Evolutionary conservation across 805 yeast genomes (phyloP).

Genomic region (Starmerella floris): DNA sequence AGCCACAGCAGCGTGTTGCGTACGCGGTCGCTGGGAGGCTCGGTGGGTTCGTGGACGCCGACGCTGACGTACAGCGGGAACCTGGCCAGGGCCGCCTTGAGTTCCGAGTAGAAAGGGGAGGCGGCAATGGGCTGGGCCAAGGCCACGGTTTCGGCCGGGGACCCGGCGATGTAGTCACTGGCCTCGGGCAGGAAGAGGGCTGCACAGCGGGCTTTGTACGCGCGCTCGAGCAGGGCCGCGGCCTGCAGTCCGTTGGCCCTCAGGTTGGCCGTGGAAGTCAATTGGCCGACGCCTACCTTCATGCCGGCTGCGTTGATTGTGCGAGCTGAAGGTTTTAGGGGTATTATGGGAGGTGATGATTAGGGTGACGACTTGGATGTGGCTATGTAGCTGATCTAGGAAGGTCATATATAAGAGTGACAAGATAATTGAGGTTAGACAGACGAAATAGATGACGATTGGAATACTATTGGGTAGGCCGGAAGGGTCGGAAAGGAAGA

Average conservation of each 20-base stretch:
- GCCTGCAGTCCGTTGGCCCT: conserved; percentile 47
- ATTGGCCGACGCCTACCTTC: conserved; percentile 45
- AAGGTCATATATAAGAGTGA: too few species aligned
- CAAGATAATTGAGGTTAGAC: too few species aligned
- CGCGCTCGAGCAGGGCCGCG: conserved; percentile 45
- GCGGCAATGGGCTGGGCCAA: conserved; percentile 40
- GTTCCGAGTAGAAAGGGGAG: conserved; percentile 32
- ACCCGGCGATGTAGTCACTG: conserved; percentile 67
- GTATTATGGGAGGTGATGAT: too few species aligned
- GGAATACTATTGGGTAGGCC: too few species aligned
- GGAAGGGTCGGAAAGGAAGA: too few species aligned
- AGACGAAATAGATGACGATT: too few species aligned
- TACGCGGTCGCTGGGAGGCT: conserved; percentile 33
- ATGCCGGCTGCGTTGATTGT: conserved; percentile 4
- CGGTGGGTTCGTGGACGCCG: conserved; percentile 76
- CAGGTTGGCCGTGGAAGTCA: conserved; percentile 59
- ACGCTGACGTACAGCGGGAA: conserved; percentile 50
- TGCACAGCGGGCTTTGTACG: conserved; percentile 46
- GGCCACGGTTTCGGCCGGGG: conserved; percentile 48
- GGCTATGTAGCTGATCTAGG: too few species aligned
- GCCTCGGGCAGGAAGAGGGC: conserved; percentile 88
- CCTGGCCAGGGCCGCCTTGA: conserved; percentile 36
- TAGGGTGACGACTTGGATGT: too few species aligned
- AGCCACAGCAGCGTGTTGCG: conserved; percentile 67
- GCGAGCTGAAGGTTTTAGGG: not conserved